Evolutionary conservation across 2,329 filamentous ascomycete genomes (phyloP).

Genomic region (Cryphonectria parasitica): DNA sequence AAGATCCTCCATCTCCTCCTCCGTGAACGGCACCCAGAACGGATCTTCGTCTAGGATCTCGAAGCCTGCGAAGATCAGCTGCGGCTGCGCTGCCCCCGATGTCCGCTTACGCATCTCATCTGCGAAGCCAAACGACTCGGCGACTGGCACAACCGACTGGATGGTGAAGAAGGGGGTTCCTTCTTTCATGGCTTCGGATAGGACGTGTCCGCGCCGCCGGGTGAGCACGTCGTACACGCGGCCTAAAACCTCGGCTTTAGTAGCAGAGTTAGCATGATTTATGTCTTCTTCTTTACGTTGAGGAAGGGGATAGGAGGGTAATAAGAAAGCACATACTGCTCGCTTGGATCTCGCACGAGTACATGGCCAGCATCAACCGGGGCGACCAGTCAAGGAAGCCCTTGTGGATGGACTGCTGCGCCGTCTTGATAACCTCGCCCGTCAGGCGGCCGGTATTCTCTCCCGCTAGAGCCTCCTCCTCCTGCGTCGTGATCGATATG

Average conservation of each 20-base stretch:
- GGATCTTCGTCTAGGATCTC: constrained; percentile 94
- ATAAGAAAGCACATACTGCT: constrained; percentile 64
- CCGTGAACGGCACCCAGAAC: constrained; percentile 96
- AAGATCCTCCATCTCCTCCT: constrained; percentile 94
- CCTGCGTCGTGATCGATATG: constrained; percentile 62
- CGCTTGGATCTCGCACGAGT: constrained; percentile 95
- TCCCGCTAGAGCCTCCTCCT: constrained; percentile 55
- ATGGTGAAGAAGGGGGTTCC: constrained; percentile 98
- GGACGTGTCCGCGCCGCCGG: constrained; percentile 83
- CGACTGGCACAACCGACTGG: constrained; percentile 82
- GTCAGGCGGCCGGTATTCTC: constrained; percentile 80
- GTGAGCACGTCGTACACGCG: constrained; percentile 98
- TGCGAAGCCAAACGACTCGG: constrained; percentile 92
- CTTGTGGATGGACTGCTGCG: constrained; percentile 79
- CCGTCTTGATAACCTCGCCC: constrained; percentile 88
- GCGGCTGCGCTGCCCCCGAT: constrained; percentile 86
- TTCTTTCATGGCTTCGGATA: constrained; percentile 90
- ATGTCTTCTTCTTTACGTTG: neutral
- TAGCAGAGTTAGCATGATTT: constrained; percentile 30
- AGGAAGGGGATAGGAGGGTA: constrained; percentile 6
- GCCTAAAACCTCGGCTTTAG: constrained; percentile 81
- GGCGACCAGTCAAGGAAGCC: constrained; percentile 96
- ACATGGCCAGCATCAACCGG: constrained; percentile 95
- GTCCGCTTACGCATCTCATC: constrained; percentile 97
- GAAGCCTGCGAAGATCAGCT: constrained; percentile 91